Conservation (phyloP, 768 basidiomycete species). For the Amanita polypyramis region DNA sequence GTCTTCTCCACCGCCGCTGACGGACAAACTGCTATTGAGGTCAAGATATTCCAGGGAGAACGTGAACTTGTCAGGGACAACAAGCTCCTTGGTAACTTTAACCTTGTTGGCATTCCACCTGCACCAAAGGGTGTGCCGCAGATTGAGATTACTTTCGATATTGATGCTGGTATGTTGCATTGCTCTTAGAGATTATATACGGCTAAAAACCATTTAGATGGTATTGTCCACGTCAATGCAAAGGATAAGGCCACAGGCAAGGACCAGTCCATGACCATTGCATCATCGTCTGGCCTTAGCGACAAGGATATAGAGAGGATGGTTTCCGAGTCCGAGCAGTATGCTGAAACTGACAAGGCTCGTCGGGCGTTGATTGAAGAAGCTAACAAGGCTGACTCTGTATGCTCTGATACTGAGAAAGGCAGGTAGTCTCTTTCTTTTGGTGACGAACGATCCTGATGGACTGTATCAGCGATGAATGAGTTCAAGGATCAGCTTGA, state of each 20-base stretch:
- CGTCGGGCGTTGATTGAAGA: slow-evolving; percentile 88
- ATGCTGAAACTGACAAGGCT: slow-evolving; percentile 86
- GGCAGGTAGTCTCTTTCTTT: slow-evolving; percentile 30
- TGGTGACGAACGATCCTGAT: slow-evolving; percentile 5
- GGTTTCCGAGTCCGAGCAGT: slow-evolving; percentile 91
- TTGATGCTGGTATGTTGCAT: slow-evolving; percentile 69
- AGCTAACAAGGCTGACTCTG: slow-evolving; percentile 92
- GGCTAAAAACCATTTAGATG: slow-evolving; percentile 35
- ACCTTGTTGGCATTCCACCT: slow-evolving; percentile 94
- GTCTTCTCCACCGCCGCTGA: slow-evolving; percentile 98
- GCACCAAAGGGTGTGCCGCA: slow-evolving; percentile 77
- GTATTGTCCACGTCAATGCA: slow-evolving; percentile 95
- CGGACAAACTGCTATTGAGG: slow-evolving; percentile 98
- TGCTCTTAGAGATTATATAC: not conserved
- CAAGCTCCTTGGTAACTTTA: slow-evolving; percentile 99
- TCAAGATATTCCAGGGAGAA: slow-evolving; percentile 99
- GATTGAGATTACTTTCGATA: slow-evolving; percentile 90
- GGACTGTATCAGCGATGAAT: slow-evolving; percentile 54
- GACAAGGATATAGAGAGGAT: slow-evolving; percentile 97
- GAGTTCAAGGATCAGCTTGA: slow-evolving; percentile 99
- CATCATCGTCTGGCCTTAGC: slow-evolving; percentile 91
- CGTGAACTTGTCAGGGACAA: slow-evolving; percentile 98
- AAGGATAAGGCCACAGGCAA: slow-evolving; percentile 89
- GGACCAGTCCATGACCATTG: slow-evolving; percentile 95
- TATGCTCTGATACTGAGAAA: slow-evolving; percentile 93